Conservation (phyloP, 1,139 yeast species). For the Geotrichum phurueaensis region DNA sequence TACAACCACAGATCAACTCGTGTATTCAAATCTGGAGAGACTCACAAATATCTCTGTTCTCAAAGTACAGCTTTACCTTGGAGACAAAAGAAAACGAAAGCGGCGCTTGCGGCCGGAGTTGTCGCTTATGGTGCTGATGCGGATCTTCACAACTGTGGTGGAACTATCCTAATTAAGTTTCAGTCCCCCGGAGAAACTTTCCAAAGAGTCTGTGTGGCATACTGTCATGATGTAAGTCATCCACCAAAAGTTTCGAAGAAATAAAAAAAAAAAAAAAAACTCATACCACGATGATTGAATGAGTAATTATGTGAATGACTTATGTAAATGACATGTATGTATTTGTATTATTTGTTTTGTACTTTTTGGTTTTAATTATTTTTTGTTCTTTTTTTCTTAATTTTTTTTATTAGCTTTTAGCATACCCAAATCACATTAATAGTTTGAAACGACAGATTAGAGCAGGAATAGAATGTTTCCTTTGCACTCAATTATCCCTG, state of each 20-base stretch:
- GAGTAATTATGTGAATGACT: neutral
- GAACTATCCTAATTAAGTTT: constrained; percentile 17
- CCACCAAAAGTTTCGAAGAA: constrained; percentile 13
- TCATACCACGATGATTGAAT: neutral
- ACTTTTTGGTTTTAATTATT: neutral
- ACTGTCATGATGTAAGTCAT: constrained; percentile 17
- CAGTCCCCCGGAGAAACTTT: constrained; percentile 14
- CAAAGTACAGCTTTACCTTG: constrained; percentile 17
- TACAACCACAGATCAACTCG: constrained; percentile 16
- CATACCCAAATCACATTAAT: too few relatives aligned
- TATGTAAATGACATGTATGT: neutral
- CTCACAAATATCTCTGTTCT: constrained; percentile 17
- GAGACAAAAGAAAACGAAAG: constrained; percentile 12
- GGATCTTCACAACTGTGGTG: constrained; percentile 16
- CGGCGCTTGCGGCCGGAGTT: neutral
- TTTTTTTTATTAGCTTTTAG: neutral
- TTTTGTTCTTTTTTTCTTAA: neutral
- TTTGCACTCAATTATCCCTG: too few relatives aligned
- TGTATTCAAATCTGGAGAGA: constrained; percentile 16
- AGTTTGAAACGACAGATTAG: too few relatives aligned
- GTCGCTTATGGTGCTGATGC: constrained; percentile 6
- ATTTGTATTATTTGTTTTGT: neutral
- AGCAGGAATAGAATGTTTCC: too few relatives aligned
- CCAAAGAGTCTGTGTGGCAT: constrained; percentile 17
- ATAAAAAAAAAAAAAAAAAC: neutral